Conservation (phyloP, 768 basidiomycete genomes). For the Suillus ampliporus region DNA sequence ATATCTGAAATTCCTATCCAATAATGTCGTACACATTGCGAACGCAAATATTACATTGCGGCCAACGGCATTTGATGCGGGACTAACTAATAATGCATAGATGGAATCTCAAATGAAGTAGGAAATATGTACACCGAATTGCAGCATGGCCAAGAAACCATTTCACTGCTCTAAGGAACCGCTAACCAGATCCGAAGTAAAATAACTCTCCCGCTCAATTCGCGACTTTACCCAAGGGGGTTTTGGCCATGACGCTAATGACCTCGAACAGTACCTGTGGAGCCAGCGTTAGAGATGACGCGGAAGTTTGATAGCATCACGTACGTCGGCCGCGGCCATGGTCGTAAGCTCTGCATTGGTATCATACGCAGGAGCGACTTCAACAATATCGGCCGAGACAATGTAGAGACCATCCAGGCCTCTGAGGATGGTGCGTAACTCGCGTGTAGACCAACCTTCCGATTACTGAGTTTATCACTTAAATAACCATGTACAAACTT, state of each 20-base stretch:
- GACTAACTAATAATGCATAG: conserved; percentile 3
- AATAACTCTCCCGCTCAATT: conserved; percentile 17
- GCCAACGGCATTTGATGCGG: neutral
- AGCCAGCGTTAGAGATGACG: conserved; percentile 18
- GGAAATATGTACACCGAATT: neutral
- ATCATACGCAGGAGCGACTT: conserved; percentile 85
- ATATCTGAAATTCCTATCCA: neutral
- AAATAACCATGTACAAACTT: conserved; percentile 7
- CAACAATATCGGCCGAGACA: conserved; percentile 84
- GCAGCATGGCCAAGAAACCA: neutral
- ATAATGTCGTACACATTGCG: neutral
- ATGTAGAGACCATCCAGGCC: conserved; percentile 78
- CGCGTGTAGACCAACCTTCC: conserved; percentile 74
- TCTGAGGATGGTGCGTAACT: conserved; percentile 75
- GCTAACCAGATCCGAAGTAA: neutral
- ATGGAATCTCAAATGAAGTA: neutral
- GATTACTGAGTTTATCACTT: conserved; percentile 12
- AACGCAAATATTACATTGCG: neutral
- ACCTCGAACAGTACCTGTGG: conserved; percentile 74
- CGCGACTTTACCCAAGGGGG: conserved; percentile 66
- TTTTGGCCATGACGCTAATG: conserved; percentile 80
- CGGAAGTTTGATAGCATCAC: conserved; percentile 27
- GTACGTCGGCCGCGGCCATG: conserved; percentile 65
- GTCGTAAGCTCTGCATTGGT: conserved; percentile 66
- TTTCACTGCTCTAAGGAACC: neutral